phyloP scores from a whole-genome alignment of 352 stramenopile genomes.

The Globisporangium middletonii region DNA sequence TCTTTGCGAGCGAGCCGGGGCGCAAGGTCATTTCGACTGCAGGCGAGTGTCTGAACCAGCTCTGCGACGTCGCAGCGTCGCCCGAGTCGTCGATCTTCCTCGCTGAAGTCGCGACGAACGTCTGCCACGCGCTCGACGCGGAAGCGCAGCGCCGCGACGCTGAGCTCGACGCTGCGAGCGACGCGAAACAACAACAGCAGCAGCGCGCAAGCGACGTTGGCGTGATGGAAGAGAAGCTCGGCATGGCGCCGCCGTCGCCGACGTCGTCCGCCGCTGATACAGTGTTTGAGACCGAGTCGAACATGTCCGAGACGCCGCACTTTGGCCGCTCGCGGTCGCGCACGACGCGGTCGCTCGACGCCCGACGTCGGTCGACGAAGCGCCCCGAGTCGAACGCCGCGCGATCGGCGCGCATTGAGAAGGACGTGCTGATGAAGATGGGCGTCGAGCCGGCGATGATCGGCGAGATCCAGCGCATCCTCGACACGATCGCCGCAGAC shows the following conservation, averaged over 20 bases:
- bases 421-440: slow-evolving; percentile 69
- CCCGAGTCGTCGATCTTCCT: slow-evolving; percentile 73
- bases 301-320: slow-evolving; percentile 7
- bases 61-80: slow-evolving; percentile 55
- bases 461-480: slow-evolving; percentile 59
- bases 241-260: slow-evolving; percentile 24
- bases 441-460: slow-evolving; percentile 65
- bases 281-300: slow-evolving; percentile 54
- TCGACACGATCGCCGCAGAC: slow-evolving; percentile 46
- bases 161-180: slow-evolving; percentile 1
- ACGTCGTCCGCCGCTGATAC: slow-evolving; percentile 47
- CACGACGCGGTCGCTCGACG: background rate
- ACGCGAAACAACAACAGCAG: background rate
- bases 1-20: slow-evolving; percentile 59
- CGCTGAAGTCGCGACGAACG: slow-evolving; percentile 64
- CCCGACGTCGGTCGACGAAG: background rate
- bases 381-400: slow-evolving; percentile 24
- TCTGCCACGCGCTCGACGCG: slow-evolving; percentile 60
- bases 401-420: slow-evolving; percentile 66
- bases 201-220: background rate
- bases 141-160: slow-evolving; percentile 33
- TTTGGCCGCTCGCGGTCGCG: background rate
- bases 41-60: slow-evolving; percentile 39
- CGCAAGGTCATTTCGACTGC: slow-evolving; percentile 48
- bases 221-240: slow-evolving; percentile 11